Evolutionary conservation across 1,139 yeast genomes (phyloP).

Genomic region (Arxiozyma telluris): DNA sequence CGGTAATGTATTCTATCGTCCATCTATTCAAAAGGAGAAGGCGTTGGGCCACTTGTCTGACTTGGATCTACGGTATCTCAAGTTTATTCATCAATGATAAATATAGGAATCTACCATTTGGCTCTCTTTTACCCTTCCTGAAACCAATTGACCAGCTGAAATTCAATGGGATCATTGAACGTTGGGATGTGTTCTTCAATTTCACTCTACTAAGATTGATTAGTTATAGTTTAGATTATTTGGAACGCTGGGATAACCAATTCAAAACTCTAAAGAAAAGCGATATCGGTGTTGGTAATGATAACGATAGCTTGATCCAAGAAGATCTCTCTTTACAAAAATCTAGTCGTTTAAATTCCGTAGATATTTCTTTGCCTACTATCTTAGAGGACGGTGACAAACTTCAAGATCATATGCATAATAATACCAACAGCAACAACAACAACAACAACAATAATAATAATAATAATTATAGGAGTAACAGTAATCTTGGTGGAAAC

Average conservation of each 20-base stretch:
- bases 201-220: constrained; percentile 77
- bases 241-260: constrained; percentile 36
- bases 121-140: constrained; percentile 33
- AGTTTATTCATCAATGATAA: constrained; percentile 71
- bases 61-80: constrained; percentile 75
- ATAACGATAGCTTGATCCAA: constrained; percentile 12
- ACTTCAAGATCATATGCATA: neutral
- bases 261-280: constrained; percentile 6
- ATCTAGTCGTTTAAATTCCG: constrained; percentile 9
- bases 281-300: constrained; percentile 2
- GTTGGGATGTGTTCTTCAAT: constrained; percentile 97
- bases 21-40: constrained; percentile 30
- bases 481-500: neutral
- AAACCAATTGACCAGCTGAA: constrained; percentile 39
- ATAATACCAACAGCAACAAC: too few relatives aligned
- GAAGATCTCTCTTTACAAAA: constrained; percentile 6
- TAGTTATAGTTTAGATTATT: constrained; percentile 72
- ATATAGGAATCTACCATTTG: constrained; percentile 47
- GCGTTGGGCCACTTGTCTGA: constrained; percentile 32
- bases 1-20: constrained; percentile 48
- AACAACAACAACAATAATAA: too few relatives aligned
- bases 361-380: constrained; percentile 23
- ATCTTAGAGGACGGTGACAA: constrained; percentile 22
- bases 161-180: constrained; percentile 62
- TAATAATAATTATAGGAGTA: too few relatives aligned